phyloP scores from a whole-genome alignment of 2,329 filamentous ascomycete species.

The Epichloe gansuensis region DNA sequence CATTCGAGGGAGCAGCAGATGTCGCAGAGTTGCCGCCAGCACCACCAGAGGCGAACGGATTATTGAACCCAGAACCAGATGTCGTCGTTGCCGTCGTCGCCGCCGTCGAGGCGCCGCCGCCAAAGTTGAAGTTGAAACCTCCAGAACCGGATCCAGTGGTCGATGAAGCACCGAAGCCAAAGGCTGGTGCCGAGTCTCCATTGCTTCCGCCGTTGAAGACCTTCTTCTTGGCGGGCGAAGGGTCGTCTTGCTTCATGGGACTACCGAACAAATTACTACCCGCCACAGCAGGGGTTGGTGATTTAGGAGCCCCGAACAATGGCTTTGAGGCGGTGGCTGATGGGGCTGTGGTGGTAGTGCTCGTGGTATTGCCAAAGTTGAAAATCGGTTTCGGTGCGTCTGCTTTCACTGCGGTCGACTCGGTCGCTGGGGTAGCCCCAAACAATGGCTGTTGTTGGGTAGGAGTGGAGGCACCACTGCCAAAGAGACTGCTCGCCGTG shows the following conservation, averaged over 20 bases:
- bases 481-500: slow-evolving; percentile 5
- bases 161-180: slow-evolving; percentile 21
- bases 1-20: slow-evolving; percentile 13
- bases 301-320: slow-evolving; percentile 25
- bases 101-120: slow-evolving; percentile 6
- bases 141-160: slow-evolving; percentile 12
- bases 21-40: slow-evolving; percentile 12
- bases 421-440: slow-evolving; percentile 6
- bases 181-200: slow-evolving; percentile 17
- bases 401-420: slow-evolving; percentile 4
- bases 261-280: slow-evolving; percentile 25
- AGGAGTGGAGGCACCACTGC: slow-evolving; percentile 8
- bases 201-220: slow-evolving; percentile 15
- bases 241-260: slow-evolving; percentile 30
- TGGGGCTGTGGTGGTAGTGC: slow-evolving; percentile 17
- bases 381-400: slow-evolving; percentile 18
- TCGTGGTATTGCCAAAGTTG: slow-evolving; percentile 18
- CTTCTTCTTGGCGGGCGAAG: slow-evolving; percentile 26
- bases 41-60: slow-evolving; percentile 25
- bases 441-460: slow-evolving; percentile 10
- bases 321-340: slow-evolving; percentile 19
- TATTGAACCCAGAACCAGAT: slow-evolving; percentile 21
- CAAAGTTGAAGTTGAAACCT: slow-evolving; percentile 21
- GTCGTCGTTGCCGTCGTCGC: slow-evolving; percentile 6
- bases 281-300: slow-evolving; percentile 16